phyloP scores from a whole-genome alignment of 192 early-diverging fungal genomes.

The Podila epigama region DNA sequence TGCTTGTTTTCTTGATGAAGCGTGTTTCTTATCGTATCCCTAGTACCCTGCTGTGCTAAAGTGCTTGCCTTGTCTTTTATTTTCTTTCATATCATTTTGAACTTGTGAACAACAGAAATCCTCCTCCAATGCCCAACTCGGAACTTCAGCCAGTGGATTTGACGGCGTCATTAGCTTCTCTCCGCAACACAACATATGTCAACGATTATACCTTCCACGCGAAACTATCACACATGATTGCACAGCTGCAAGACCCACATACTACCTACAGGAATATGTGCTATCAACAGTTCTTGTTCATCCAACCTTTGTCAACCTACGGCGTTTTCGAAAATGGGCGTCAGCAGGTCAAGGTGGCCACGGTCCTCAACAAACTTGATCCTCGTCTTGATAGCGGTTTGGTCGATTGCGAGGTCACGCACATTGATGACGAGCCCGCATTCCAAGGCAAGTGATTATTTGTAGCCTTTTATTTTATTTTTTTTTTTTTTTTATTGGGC shows the following conservation, averaged over 20 bases:
- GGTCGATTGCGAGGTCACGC: constrained; percentile 46
- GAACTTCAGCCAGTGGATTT: constrained; percentile 37
- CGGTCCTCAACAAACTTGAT: constrained; percentile 26
- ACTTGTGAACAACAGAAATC: constrained; percentile 20
- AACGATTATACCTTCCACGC: constrained; percentile 42
- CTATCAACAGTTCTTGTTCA: constrained; percentile 45
- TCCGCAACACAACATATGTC: constrained; percentile 14
- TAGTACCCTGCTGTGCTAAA: not conserved
- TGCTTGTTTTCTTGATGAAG: not conserved
- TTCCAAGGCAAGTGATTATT: constrained; percentile 17
- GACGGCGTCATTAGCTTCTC: not conserved
- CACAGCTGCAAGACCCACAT: constrained; percentile 32
- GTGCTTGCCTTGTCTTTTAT: not conserved
- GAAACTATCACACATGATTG: constrained; percentile 1
- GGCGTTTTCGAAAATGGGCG: constrained; percentile 36
- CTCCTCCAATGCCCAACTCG: constrained; percentile 39
- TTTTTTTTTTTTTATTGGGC: not conserved
- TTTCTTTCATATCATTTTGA: not conserved
- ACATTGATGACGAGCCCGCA: constrained; percentile 42
- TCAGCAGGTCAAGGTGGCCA: constrained; percentile 32
- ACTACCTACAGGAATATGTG: constrained; percentile 44
- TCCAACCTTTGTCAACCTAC: constrained; percentile 40
- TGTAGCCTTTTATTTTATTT: not conserved
- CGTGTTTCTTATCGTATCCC: no score
- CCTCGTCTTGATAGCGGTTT: constrained; percentile 5